Conservation (phyloP, 176 grass and related monocot species). For the Bromus sterilis region DNA sequence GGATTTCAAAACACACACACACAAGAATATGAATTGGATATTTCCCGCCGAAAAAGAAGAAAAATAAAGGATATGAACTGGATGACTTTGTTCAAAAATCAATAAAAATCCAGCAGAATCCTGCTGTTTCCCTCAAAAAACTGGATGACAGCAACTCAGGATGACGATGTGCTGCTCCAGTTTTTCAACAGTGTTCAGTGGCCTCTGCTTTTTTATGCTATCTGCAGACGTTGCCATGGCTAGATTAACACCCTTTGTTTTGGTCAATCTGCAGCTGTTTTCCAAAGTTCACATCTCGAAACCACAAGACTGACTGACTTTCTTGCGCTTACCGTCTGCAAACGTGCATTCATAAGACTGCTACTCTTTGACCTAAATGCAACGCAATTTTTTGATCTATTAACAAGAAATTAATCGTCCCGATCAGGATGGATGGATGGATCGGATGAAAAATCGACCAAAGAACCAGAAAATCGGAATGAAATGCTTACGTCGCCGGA, state of each 20-base stretch:
- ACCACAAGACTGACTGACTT: not conserved
- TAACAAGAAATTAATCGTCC: not conserved
- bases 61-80: not conserved
- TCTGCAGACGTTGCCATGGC: conserved; percentile 1
- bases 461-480: not conserved
- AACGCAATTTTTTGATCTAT: not conserved
- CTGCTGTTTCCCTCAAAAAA: too few species aligned
- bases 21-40: not conserved
- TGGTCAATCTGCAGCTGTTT: conserved; percentile 24
- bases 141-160: not conserved
- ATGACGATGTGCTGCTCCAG: not conserved
- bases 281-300: not conserved
- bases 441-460: not conserved
- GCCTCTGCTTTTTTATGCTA: not conserved
- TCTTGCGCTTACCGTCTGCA: not conserved
- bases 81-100: too few species aligned
- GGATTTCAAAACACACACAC: not conserved
- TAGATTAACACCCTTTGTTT: not conserved
- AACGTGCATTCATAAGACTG: not conserved
- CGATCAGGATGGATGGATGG: not conserved
- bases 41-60: not conserved
- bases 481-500: conserved; percentile 53
- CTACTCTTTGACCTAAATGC: not conserved
- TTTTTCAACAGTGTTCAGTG: conserved; percentile 1
- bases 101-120: too few species aligned